These are phyloP conservation scores for Cercospora berteroae DNA, from an alignment of 2,329 filamentous ascomycete genomes.

Conservation along the genomic window DNA sequence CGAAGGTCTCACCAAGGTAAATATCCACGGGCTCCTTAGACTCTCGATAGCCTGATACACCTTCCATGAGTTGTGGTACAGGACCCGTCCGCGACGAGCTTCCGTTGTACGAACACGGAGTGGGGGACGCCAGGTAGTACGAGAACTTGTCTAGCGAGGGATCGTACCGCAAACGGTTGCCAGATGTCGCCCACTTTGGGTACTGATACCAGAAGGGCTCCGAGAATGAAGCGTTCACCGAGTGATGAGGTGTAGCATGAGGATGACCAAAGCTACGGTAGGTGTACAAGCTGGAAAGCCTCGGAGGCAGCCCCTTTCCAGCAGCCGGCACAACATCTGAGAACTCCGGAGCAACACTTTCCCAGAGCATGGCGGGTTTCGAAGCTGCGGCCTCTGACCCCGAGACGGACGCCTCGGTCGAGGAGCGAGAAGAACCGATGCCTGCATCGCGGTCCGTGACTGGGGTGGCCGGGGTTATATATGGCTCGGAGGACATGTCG, in stretches of 20 bases:
- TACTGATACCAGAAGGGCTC: conserved; percentile 22
- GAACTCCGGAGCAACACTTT: background rate
- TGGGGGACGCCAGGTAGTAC: background rate
- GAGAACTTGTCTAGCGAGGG: conserved; percentile 9
- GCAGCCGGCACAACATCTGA: background rate
- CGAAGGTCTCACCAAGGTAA: conserved; percentile 12
- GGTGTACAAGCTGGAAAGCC: conserved; percentile 1
- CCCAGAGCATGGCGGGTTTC: background rate
- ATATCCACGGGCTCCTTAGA: conserved; percentile 13
- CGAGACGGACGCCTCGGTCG: background rate
- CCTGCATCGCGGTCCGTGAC: background rate
- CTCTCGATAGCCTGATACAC: background rate
- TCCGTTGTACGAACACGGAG: background rate
- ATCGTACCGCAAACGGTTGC: conserved; percentile 14
- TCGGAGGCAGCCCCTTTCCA: conserved; percentile 4
- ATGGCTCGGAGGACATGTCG: background rate
- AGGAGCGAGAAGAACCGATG: background rate
- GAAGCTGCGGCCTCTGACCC: background rate
- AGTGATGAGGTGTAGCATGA: background rate
- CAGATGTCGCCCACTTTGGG: conserved; percentile 14
- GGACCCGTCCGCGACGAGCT: background rate
- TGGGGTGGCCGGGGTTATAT: background rate
- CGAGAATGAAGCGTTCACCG: background rate
- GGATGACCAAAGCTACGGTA: conserved; percentile 5
- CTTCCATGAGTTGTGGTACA: background rate